phyloP scores from a whole-genome alignment of 495 filamentous ascomycete species.

The Penicillium lagena region DNA sequence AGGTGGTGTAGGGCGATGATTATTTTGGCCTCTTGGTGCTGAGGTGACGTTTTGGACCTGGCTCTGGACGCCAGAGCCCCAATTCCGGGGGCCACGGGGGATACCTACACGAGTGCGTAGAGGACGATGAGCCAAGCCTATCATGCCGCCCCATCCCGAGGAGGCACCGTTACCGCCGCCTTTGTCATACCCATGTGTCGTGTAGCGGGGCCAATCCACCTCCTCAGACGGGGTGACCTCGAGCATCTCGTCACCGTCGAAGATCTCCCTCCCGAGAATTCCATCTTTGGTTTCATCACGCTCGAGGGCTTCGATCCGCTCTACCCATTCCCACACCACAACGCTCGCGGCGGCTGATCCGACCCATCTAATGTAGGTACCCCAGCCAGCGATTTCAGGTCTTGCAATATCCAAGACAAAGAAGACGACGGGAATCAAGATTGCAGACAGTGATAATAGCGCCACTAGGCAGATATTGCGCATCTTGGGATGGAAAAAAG shows the following conservation, averaged over 20 bases:
- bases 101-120: slow-evolving; percentile 29
- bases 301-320: slow-evolving; percentile 94
- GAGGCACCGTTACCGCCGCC: slow-evolving; percentile 32
- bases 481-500: slow-evolving; percentile 91
- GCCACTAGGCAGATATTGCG: slow-evolving; percentile 86
- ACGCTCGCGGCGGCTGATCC: slow-evolving; percentile 94
- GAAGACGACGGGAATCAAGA: slow-evolving; percentile 89
- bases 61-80: slow-evolving; percentile 7
- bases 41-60: slow-evolving; percentile 9
- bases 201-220: slow-evolving; percentile 44
- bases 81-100: slow-evolving; percentile 18
- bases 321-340: slow-evolving; percentile 99
- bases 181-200: slow-evolving; percentile 25
- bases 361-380: slow-evolving; percentile 96
- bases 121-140: slow-evolving; percentile 32
- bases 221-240: slow-evolving; percentile 62
- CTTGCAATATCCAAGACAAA: slow-evolving; percentile 91
- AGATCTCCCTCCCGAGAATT: slow-evolving; percentile 87
- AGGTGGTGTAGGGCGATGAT: slow-evolving; percentile 55
- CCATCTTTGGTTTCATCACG: slow-evolving; percentile 95
- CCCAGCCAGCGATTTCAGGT: slow-evolving; percentile 86
- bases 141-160: slow-evolving; percentile 41
- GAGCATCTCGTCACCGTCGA: slow-evolving; percentile 95
- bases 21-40: slow-evolving; percentile 12
- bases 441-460: slow-evolving; percentile 65